A percentile compares a stretch with the other conserved stretches of the same genome.
These are phyloP conservation scores for Fraxinus xanthoxyloides DNA, from an alignment of 305 asterid genomes.

Conservation along the genomic window DNA sequence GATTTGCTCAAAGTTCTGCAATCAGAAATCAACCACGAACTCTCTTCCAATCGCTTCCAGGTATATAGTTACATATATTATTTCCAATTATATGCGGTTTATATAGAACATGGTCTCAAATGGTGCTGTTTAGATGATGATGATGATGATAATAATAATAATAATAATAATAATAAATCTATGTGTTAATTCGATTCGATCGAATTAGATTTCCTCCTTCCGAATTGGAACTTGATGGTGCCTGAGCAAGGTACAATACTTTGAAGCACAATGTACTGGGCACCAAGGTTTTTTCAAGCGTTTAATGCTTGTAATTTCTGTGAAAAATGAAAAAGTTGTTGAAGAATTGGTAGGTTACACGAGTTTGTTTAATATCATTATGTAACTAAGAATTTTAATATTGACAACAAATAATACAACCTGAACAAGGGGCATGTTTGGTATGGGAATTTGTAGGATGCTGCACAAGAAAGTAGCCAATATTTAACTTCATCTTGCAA, in stretches of 20 bases:
- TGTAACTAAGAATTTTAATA: neutral
- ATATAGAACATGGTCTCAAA: neutral
- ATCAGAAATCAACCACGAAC: slow-evolving; percentile 75
- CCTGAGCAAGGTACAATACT: slow-evolving; percentile 1
- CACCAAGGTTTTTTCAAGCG: neutral
- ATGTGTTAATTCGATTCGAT: neutral
- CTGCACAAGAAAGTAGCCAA: neutral
- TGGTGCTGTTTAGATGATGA: neutral
- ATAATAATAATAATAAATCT: neutral
- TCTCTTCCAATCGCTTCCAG: slow-evolving; percentile 54
- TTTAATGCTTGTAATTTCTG: neutral
- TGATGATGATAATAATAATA: too few species aligned
- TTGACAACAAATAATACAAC: neutral
- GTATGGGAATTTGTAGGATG: neutral
- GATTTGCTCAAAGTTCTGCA: slow-evolving; percentile 67
- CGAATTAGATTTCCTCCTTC: neutral
- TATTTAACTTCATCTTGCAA: neutral
- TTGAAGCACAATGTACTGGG: neutral
- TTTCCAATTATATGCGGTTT: neutral
- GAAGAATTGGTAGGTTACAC: neutral
- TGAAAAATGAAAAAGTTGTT: neutral
- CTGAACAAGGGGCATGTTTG: neutral
- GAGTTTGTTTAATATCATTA: neutral
- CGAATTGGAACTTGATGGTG: neutral
- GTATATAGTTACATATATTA: slow-evolving; percentile 26